phyloP scores from a whole-genome alignment of 805 yeast species.

The Wickerhamomyces ciferrii region DNA sequence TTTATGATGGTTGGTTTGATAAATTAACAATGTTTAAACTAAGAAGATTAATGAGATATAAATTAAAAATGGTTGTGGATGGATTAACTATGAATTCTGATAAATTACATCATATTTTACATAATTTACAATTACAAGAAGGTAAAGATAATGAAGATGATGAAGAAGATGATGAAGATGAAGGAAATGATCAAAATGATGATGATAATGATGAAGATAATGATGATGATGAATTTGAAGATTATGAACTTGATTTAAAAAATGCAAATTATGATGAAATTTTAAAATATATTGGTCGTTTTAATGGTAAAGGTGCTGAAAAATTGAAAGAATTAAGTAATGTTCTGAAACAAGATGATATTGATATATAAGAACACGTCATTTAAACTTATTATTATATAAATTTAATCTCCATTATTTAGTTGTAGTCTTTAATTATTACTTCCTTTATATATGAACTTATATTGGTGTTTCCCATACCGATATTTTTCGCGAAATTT shows the following conservation, averaged over 20 bases:
- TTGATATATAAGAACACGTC: constrained; percentile 5
- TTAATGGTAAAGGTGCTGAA: constrained; percentile 19
- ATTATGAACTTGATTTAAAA: constrained; percentile 22
- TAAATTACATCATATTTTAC: constrained; percentile 36
- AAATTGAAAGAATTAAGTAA: constrained; percentile 12
- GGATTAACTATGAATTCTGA: constrained; percentile 31
- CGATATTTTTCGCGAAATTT: too few relatives aligned
- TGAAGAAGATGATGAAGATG: constrained; percentile 12
- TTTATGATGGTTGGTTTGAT: constrained; percentile 78
- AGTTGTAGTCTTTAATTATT: too few relatives aligned
- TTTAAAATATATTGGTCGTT: constrained; percentile 12
- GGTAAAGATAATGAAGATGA: constrained; percentile 9
- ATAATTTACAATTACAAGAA: constrained; percentile 23
- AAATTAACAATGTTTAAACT: constrained; percentile 56
- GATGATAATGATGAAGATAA: constrained; percentile 21
- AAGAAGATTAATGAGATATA: constrained; percentile 67
- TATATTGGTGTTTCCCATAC: too few relatives aligned
- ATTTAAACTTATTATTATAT: too few relatives aligned
- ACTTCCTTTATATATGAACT: too few relatives aligned
- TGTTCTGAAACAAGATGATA: constrained; percentile 12
- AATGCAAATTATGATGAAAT: constrained; percentile 20
- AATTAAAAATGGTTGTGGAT: constrained; percentile 54
- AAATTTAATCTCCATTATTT: too few relatives aligned
- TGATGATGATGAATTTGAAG: constrained; percentile 26
- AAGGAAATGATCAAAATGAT: constrained; percentile 19